A percentile compares a stretch with the other conserved stretches of the same genome.
phyloP scores from a whole-genome alignment of 495 filamentous ascomycete species.

The Penicillium dipodomyicola region DNA sequence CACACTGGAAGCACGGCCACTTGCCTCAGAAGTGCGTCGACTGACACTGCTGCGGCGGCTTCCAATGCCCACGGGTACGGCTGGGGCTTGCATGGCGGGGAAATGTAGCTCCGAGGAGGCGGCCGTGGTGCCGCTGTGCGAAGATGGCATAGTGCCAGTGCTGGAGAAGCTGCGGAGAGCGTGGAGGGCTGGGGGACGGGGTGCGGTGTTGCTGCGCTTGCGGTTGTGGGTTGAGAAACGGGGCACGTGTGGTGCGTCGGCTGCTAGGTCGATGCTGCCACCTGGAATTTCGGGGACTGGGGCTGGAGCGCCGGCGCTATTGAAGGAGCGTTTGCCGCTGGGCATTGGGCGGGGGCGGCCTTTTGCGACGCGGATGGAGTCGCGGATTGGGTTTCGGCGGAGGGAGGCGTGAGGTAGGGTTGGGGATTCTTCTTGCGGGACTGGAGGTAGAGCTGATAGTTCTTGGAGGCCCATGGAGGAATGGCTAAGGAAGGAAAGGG shows the following conservation, averaged over 20 bases:
- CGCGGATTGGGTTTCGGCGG: constrained; percentile 69
- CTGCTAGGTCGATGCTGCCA: constrained; percentile 46
- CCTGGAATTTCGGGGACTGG: constrained; percentile 38
- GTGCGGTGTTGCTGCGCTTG: constrained; percentile 81
- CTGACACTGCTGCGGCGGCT: constrained; percentile 46
- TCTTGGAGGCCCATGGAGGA: constrained; percentile 72
- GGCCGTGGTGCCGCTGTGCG: constrained; percentile 41
- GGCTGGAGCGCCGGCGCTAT: constrained; percentile 25
- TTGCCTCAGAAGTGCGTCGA: constrained; percentile 44
- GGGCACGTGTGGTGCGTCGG: constrained; percentile 78
- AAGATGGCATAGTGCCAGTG: constrained; percentile 47
- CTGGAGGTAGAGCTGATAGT: constrained; percentile 54
- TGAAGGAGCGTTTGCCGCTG: constrained; percentile 42
- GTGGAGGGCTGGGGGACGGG: constrained; percentile 58
- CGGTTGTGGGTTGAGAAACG: constrained; percentile 73
- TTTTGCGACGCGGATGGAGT: constrained; percentile 89
- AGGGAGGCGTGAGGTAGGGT: constrained; percentile 41
- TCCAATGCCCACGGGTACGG: constrained; percentile 23
- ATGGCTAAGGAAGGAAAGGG: constrained; percentile 89
- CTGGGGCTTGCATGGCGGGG: constrained; percentile 18
- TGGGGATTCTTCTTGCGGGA: constrained; percentile 48
- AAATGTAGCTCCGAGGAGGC: constrained; percentile 60
- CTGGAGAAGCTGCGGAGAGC: constrained; percentile 72
- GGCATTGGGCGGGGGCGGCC: constrained; percentile 59
- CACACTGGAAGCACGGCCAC: constrained; percentile 28